Percentiles rank a stretch among this genome's conserved stretches.
These are phyloP conservation scores for Curvularia eragrostidis DNA, from an alignment of 2,329 filamentous ascomycete genomes.

Conservation along the genomic window DNA sequence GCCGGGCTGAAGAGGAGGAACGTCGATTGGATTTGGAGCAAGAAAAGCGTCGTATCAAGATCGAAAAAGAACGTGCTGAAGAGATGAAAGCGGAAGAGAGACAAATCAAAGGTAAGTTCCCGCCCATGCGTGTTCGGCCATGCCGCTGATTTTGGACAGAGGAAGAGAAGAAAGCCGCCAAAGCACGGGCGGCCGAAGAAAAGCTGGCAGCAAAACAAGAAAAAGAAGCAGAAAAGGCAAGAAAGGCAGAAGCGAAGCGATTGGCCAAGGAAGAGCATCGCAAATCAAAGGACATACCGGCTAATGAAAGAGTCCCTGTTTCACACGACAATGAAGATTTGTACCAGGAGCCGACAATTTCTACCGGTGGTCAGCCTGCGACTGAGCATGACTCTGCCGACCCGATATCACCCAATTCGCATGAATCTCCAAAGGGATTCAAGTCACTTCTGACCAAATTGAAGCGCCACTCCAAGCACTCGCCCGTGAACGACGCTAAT, in stretches of 20 bases:
- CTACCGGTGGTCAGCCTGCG: conserved; percentile 8
- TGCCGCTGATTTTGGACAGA: conserved; percentile 51
- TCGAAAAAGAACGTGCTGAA: conserved; percentile 59
- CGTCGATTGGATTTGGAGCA: conserved; percentile 69
- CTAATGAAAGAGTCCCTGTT: conserved; percentile 15
- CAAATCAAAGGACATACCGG: conserved; percentile 52
- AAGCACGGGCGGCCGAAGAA: conserved; percentile 60
- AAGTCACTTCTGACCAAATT: conserved; percentile 49
- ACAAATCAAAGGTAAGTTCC: conserved; percentile 63
- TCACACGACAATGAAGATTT: conserved; percentile 27
- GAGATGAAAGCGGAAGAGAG: conserved; percentile 56
- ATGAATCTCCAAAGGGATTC: conserved; percentile 45
- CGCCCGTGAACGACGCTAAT: conserved; percentile 21
- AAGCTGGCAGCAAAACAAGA: conserved; percentile 49
- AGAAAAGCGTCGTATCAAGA: conserved; percentile 65
- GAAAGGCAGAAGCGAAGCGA: conserved; percentile 62
- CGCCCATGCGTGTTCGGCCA: neutral
- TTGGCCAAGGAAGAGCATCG: conserved; percentile 60
- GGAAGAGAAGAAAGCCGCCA: conserved; percentile 60
- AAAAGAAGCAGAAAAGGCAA: conserved; percentile 55
- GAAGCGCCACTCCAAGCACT: conserved; percentile 49
- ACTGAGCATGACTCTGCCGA: conserved; percentile 20
- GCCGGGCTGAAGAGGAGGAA: conserved; percentile 70
- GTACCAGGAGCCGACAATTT: conserved; percentile 26
- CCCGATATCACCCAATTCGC: conserved; percentile 35